These are phyloP conservation scores for Pichia manshurica DNA, from an alignment of 805 yeast genomes.

Conservation along the genomic window DNA sequence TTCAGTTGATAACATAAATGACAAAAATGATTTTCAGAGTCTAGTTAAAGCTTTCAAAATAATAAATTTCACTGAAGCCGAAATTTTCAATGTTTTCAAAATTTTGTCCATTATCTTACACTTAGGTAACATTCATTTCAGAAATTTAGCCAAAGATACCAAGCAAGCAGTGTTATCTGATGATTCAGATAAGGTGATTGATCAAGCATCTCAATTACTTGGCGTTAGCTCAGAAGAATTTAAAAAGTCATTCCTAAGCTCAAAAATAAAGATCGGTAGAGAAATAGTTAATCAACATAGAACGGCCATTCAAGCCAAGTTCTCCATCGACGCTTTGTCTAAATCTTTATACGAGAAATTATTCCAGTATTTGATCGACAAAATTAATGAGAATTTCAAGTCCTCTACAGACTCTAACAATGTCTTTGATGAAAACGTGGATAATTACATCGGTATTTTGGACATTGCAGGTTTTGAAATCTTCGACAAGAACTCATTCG, in stretches of 20 bases:
- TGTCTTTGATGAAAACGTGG: slow-evolving; percentile 11
- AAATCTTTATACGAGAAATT: slow-evolving; percentile 80
- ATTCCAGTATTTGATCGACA: slow-evolving; percentile 69
- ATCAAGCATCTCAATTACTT: slow-evolving; percentile 50
- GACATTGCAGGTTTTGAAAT: slow-evolving; percentile 63
- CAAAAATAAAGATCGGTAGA: slow-evolving; percentile 85
- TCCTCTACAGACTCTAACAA: background rate
- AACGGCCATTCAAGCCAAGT: slow-evolving; percentile 72
- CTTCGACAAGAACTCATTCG: slow-evolving; percentile 51
- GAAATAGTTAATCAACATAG: slow-evolving; percentile 79
- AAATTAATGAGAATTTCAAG: slow-evolving; percentile 64
- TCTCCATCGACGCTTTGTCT: slow-evolving; percentile 79
- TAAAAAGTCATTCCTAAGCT: slow-evolving; percentile 58
- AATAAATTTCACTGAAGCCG: slow-evolving; percentile 60
- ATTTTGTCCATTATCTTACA: slow-evolving; percentile 73
- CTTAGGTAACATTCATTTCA: slow-evolving; percentile 78
- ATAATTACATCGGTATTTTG: slow-evolving; percentile 48
- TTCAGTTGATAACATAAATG: slow-evolving; percentile 70
- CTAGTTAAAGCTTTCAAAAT: slow-evolving; percentile 62
- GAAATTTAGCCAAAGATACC: slow-evolving; percentile 45
- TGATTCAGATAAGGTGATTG: slow-evolving; percentile 40
- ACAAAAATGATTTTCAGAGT: slow-evolving; percentile 57
- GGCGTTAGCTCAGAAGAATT: slow-evolving; percentile 52
- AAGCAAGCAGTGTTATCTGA: slow-evolving; percentile 72
- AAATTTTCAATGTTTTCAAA: slow-evolving; percentile 53